Base-by-base conservation (phyloP, 257 asterid genomes). In the Marsdenia floribunda region DNA sequence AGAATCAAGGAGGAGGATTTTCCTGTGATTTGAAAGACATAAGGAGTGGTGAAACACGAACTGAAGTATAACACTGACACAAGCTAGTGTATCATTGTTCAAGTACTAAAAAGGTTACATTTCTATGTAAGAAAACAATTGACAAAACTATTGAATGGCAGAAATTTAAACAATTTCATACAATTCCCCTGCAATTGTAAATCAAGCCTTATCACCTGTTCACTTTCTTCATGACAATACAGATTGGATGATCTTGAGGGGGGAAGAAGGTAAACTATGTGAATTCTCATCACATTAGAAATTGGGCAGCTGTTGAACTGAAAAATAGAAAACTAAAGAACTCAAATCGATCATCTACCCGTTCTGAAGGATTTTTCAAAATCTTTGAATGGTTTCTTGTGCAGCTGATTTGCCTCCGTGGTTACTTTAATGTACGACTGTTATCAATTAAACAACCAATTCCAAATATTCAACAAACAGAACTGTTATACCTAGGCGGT, bases 401-500 rank as follows among this genome's bases (percentile, higher is more conserved):
- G 64, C 3, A 4, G n/a, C 22, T 11, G 38, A 59, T 59, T 6
- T 22, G 0, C 15, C 44, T 40, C 0, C 46, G 11, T 9, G 55
- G 38, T 46, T 11, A 68, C 33, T 12, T 21, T 29, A 29, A 9
- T n/a, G 3, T 29, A n/a, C 24, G 21, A 14, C 68, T 29, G 11
- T 29, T 24, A n/a, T n/a, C 19, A 22, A 29, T 22, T 24, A 18
- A 38, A 22, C 58, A 65, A n/a, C 52, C 14, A 44, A 65, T 35
- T 26, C 15, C 40, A 60, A 60, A 18, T 15, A 33, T 53, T 16
- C 59, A 47, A 50, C 50, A 21, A 37, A n/a, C 19, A 21, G 16
- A 72, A 70, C 54, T 18, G 40, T n/a, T 10, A 19, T 50, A 77
- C 85, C 85, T 70, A 33, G 79, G 79, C 3, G 84, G 85, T 3